Evolutionary conservation across 2,329 filamentous ascomycete genomes (phyloP), one percentile per base, ranked within the genome.

Genomic region (Nemania sp.): DNA sequence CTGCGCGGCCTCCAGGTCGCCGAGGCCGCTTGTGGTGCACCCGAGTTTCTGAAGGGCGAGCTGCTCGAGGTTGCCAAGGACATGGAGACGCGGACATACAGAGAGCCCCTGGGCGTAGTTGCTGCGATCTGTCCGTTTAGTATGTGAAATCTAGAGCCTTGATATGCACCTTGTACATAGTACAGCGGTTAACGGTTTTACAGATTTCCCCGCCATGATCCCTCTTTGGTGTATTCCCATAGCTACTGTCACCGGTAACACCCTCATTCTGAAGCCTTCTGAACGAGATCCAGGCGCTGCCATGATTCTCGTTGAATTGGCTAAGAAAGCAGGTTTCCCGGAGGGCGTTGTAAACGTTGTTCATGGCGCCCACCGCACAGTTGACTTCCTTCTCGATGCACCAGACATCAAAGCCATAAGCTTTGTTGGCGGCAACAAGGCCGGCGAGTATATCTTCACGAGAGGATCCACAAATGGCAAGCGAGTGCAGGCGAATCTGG

Each of bases 161-260:
- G 5, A 12, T 31, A 7, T 17, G 11, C 9, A 19, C 20, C 5
- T 1, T 3, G 2, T n/a, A 26, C 31, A 26, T 15, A 15, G 15
- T 15, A 8, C 20, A 15, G 17, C 31, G 3, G 26, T 48, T 61
- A 40, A 61, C 43, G 20, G n/a, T 33, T 15, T 1, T n/a, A 47
- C 56, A 90, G 86, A 94, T 78, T 94, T 94, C 75, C 90, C 90
- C 37, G 90, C 90, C 64, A 95, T 95, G 90, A 94, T 95, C 71
- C 90, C 90, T 3, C 80, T 95, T n/a, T 95, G 90, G 90, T 91
- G 83, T 57, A 91, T 95, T 58, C 90, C 90, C 33, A 89, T 94
- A 64, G 90, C 90, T 41, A 90, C 89, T 37, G 83, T 92, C 23
- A 91, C 88, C 15, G 90, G 90, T 47, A 95, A 95, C 77, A 92